Percentiles rank a stretch among this genome's conserved stretches.
These are phyloP conservation scores for Tulasnella sp. DNA, from an alignment of 768 basidiomycete species.

Conservation along the genomic window DNA sequence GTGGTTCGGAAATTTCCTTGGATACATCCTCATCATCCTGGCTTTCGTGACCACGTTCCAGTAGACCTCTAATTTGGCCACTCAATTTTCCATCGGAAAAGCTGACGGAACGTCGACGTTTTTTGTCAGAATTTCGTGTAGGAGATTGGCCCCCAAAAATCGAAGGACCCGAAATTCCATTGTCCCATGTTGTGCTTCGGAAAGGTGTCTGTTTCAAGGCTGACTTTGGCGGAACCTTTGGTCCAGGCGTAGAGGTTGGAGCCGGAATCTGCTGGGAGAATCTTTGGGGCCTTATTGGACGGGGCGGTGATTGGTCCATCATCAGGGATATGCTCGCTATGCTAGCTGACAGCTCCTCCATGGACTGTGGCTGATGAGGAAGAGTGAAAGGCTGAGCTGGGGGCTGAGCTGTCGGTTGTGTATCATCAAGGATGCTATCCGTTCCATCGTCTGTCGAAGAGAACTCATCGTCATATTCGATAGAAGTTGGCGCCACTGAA, in stretches of 20 bases:
- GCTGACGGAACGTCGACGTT: slow-evolving; percentile 75
- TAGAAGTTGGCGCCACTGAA: slow-evolving; percentile 6
- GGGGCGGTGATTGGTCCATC: slow-evolving; percentile 11
- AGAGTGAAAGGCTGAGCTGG: no score
- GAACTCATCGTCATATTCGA: slow-evolving; percentile 25
- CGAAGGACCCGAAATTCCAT: background rate
- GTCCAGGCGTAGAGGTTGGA: background rate
- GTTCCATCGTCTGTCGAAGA: background rate
- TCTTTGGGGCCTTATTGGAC: slow-evolving; percentile 8
- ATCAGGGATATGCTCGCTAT: slow-evolving; percentile 13
- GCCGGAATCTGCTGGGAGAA: background rate
- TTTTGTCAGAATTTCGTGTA: slow-evolving; percentile 5
- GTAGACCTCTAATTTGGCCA: slow-evolving; percentile 68
- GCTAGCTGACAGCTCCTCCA: slow-evolving; percentile 11
- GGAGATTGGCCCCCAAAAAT: background rate
- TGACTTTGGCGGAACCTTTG: slow-evolving; percentile 15
- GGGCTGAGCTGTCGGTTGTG: background rate
- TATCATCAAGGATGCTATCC: slow-evolving; percentile 17
- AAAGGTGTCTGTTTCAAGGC: slow-evolving; percentile 24
- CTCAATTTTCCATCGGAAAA: slow-evolving; percentile 90
- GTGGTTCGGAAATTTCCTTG: no score
- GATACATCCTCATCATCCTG: slow-evolving; percentile 12
- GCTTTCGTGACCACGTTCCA: slow-evolving; percentile 22
- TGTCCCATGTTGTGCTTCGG: background rate
- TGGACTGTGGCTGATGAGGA: slow-evolving; percentile 6